These are phyloP conservation scores for Pichia cephalocereana DNA, from an alignment of 805 yeast genomes.

Conservation along the genomic window DNA sequence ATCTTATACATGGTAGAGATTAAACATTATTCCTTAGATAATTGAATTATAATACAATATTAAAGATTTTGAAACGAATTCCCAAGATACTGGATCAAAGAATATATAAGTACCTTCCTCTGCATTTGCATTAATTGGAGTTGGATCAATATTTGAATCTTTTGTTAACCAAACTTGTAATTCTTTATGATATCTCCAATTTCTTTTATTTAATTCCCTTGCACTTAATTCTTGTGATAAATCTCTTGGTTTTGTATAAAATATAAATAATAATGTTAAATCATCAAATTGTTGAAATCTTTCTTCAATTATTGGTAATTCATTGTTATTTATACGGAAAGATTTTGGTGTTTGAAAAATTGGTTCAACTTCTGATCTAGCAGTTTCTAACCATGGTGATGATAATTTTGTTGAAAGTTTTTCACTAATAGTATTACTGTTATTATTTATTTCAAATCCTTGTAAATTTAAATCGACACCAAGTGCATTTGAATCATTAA, in stretches of 20 bases:
- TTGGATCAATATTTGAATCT: conserved; percentile 69
- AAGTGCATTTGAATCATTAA: conserved; percentile 55
- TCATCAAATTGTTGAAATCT: conserved; percentile 62
- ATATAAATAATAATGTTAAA: conserved; percentile 87
- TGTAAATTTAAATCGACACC: conserved; percentile 66
- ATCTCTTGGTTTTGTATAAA: conserved; percentile 89
- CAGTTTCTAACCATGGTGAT: conserved; percentile 93
- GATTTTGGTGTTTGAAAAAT: conserved; percentile 56
- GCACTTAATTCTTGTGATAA: conserved; percentile 91
- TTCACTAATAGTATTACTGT: conserved; percentile 26
- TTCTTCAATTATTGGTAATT: conserved; percentile 21
- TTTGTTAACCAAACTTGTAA: conserved; percentile 95
- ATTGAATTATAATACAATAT: conserved; percentile 41
- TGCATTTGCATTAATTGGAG: conserved; percentile 67
- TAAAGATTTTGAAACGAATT: conserved; percentile 68
- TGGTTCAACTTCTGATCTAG: conserved; percentile 87
- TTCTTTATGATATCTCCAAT: conserved; percentile 96
- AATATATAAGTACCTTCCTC: conserved; percentile 91
- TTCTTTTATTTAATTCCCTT: conserved; percentile 78
- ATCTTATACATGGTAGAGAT: too few species aligned
- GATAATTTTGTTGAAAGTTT: conserved; percentile 59
- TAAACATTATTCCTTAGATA: background rate
- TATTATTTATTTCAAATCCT: conserved; percentile 50
- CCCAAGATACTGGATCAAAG: conserved; percentile 96
- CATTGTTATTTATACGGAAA: conserved; percentile 27